Percentiles rank a stretch among this genome's conserved stretches.
Evolutionary conservation across 306 rosid genomes (phyloP).

Genomic region (Phaseolus lunatus): DNA sequence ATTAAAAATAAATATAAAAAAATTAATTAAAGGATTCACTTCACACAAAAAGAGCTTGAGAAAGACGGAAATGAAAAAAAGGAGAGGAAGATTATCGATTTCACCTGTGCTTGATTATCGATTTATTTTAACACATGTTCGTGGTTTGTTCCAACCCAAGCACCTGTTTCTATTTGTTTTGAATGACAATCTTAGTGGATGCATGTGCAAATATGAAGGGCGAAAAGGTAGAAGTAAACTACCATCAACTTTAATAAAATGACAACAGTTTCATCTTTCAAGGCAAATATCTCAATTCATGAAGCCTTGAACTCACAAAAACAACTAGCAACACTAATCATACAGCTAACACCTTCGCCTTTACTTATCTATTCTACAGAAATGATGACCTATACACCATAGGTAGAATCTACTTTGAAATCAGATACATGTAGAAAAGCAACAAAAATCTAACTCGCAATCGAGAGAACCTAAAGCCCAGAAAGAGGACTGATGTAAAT

Average conservation of each 20-base stretch:
- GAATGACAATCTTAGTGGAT: neutral
- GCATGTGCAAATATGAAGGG: neutral
- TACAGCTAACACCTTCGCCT: slow-evolving; percentile 48
- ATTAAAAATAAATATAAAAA: too few species aligned
- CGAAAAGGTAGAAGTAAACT: slow-evolving; percentile 18
- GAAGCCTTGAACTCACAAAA: slow-evolving; percentile 7
- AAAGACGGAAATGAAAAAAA: too few species aligned
- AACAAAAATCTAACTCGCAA: slow-evolving; percentile 25
- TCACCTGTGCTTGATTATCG: neutral
- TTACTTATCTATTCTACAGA: slow-evolving; percentile 46
- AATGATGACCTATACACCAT: slow-evolving; percentile 49
- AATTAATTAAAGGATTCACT: too few species aligned
- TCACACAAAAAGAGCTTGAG: too few species aligned
- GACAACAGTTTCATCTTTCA: slow-evolving; percentile 29
- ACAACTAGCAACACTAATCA: slow-evolving; percentile 36
- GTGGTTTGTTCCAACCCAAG: neutral
- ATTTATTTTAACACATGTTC: neutral
- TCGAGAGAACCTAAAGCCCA: slow-evolving; percentile 38
- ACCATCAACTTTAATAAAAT: slow-evolving; percentile 31
- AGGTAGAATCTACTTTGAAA: slow-evolving; percentile 47
- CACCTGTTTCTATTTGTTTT: neutral
- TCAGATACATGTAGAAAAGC: slow-evolving; percentile 38
- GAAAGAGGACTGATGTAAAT: neutral
- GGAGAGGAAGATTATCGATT: too few species aligned
- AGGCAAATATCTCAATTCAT: slow-evolving; percentile 42